Percentiles rank a stretch among this genome's conserved stretches.
These are phyloP conservation scores for Diplogelasinospora grovesii DNA, from an alignment of 495 filamentous ascomycete genomes.

Conservation along the genomic window DNA sequence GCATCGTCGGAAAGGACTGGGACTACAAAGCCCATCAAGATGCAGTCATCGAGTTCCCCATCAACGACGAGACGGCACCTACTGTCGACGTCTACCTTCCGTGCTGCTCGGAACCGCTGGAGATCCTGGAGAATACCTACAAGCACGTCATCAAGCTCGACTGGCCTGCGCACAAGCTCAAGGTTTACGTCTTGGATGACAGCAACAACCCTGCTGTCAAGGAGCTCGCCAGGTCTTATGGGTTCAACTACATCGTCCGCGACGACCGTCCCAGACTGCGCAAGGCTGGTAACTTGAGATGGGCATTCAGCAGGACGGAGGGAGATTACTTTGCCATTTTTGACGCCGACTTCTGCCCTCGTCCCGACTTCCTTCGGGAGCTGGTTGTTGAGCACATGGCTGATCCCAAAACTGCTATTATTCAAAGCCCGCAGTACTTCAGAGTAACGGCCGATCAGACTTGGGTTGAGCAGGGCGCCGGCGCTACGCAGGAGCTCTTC, in stretches of 20 bases:
- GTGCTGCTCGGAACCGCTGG: conserved; percentile 27
- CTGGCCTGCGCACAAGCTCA: conserved; percentile 20
- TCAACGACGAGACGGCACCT: conserved; percentile 22
- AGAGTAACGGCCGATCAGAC: conserved; percentile 25
- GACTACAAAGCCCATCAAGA: conserved; percentile 18
- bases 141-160: conserved; percentile 23
- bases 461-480: conserved; percentile 30
- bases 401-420: conserved; percentile 23
- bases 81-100: conserved; percentile 29
- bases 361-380: conserved; percentile 23
- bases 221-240: conserved; percentile 18
- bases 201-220: conserved; percentile 15
- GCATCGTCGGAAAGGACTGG: conserved; percentile 25
- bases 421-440: conserved; percentile 27
- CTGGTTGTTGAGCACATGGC: conserved; percentile 26
- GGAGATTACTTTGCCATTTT: conserved; percentile 30
- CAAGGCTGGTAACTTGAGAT: conserved; percentile 28
- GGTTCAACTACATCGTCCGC: conserved; percentile 27
- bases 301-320: conserved; percentile 22
- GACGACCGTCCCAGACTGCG: conserved; percentile 26
- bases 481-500: conserved; percentile 28
- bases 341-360: conserved; percentile 29
- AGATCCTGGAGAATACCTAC: conserved; percentile 31
- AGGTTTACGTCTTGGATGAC: conserved; percentile 25
- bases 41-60: conserved; percentile 15